Evolutionary conservation across 352 stramenopile species (phyloP), one percentile per base, ranked within the genome.

Genomic region (Phytopythium delawarense): DNA sequence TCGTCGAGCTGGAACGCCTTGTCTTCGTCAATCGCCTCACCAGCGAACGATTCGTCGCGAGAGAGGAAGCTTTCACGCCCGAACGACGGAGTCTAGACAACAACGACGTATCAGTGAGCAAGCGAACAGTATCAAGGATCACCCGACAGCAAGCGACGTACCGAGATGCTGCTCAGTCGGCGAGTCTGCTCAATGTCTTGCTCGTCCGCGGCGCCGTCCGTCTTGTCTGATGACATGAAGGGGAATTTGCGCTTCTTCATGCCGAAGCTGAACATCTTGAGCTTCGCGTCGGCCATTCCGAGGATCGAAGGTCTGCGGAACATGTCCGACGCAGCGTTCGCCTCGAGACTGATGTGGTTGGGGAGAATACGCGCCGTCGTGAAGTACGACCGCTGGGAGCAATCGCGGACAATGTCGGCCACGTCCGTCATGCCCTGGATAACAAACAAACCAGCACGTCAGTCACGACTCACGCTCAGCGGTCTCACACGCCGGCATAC

Each of bases 241-340:
- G 80, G 84, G 48, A 94, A 89, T 54, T 91, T 96, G 20, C 75
- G 73, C 72, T 93, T 93, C 70, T 86, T 92, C 88, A 95, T 95
- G 1, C 83, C 94, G 54, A 81, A 62, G 58, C 79, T 78, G 56
- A 94, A 95, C 86, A 96, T 92, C 18, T 37, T 48, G 1, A 95
- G 64, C 18, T 94, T 59, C 8, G 83, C 69, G 2, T 91, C 75
- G 0, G 84, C 70, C 55, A 96, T 76, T n/a, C 75, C 69, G 4
- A 68, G 49, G 21, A 84, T 81, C 44, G 75, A 89, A 15, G 87
- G 87, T 13, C 70, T 61, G 13, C 63, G 64, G 45, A 94, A 92
- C 53, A 92, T 65, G 23, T 94, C 81, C 2, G 65, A 30, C 20
- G 54, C 62, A 28, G 51, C 65, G 5, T 61, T 62, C 28, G 63